Conservation (phyloP, 129 eudicot genomes). For the Pulicaria dysenterica region DNA sequence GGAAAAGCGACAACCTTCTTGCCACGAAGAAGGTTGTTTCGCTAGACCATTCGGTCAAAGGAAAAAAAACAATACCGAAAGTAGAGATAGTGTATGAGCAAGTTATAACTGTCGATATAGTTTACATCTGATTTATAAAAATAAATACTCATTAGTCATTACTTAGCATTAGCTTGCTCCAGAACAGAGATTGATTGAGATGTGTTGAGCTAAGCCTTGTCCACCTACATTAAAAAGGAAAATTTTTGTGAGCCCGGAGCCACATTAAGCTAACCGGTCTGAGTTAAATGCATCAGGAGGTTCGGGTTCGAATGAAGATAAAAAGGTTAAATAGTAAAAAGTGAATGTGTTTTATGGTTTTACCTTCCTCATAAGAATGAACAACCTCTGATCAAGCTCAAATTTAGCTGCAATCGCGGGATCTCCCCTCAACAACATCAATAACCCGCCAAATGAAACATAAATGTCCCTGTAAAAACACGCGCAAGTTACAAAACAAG, state of each 20-base stretch:
- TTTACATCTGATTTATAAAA: neutral
- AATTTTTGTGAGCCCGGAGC: neutral
- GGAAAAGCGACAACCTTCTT: too few relatives aligned
- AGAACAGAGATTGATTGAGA: slow-evolving; percentile 1
- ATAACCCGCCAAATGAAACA: slow-evolving; percentile 86
- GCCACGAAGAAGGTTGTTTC: too few relatives aligned
- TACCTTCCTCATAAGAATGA: slow-evolving; percentile 90
- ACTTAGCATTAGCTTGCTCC: slow-evolving; percentile 19
- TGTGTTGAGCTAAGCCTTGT: slow-evolving; percentile 38
- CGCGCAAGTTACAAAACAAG: neutral
- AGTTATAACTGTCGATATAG: slow-evolving; percentile 7
- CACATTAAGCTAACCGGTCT: neutral
- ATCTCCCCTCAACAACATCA: slow-evolving; percentile 90
- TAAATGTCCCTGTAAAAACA: slow-evolving; percentile 62
- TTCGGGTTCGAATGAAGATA: neutral
- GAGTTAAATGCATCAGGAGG: neutral
- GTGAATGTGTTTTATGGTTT: slow-evolving; percentile 28
- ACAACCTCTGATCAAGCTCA: slow-evolving; percentile 94
- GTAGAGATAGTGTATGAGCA: slow-evolving; percentile 17
- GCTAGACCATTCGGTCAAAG: too few relatives aligned
- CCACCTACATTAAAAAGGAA: slow-evolving; percentile 31
- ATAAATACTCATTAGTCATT: slow-evolving; percentile 10
- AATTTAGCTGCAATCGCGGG: slow-evolving; percentile 74
- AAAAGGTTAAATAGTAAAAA: neutral
- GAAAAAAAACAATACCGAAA: neutral